Conservation (phyloP, 106 monocot genomes). For the Acanthochlamys bracteata region DNA sequence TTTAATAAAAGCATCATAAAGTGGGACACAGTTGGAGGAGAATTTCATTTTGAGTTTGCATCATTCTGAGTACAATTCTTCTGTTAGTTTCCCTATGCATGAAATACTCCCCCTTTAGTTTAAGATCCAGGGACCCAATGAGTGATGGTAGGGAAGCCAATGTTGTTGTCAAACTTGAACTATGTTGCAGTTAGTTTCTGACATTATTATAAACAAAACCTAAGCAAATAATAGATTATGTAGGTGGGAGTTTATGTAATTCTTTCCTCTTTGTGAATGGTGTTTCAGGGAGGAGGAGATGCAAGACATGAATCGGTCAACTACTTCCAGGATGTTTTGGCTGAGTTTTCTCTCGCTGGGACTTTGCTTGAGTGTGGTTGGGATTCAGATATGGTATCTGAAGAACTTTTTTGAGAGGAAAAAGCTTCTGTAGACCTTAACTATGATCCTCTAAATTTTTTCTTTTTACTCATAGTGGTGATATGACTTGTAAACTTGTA, state of each 20-base stretch:
- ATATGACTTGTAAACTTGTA: neutral
- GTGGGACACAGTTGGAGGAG: no score
- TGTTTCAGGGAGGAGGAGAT: slow-evolving; percentile 60
- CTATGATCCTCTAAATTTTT: neutral
- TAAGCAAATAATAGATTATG: no score
- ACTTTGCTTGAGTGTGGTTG: slow-evolving; percentile 54
- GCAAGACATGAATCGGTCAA: slow-evolving; percentile 63
- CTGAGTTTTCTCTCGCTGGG: slow-evolving; percentile 57
- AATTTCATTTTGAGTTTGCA: no score
- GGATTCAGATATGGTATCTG: slow-evolving; percentile 61
- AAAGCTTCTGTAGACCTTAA: slow-evolving; percentile 40
- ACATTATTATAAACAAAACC: no score
- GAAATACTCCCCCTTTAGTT: no score
- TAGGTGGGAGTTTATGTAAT: no score
- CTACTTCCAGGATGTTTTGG: slow-evolving; percentile 58
- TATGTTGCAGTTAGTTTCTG: no score
- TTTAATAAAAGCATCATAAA: no score
- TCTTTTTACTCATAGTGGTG: neutral
- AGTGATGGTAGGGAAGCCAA: no score
- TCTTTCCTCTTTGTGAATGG: no score
- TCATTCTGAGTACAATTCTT: neutral
- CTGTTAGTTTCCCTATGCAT: neutral
- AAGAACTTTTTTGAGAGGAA: slow-evolving; percentile 78
- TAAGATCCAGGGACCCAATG: no score
- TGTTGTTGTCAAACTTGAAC: no score